Evolutionary conservation across 768 basidiomycete genomes (phyloP), one percentile per base, ranked within the genome.

Genomic region (Austroboletus eburneus): DNA sequence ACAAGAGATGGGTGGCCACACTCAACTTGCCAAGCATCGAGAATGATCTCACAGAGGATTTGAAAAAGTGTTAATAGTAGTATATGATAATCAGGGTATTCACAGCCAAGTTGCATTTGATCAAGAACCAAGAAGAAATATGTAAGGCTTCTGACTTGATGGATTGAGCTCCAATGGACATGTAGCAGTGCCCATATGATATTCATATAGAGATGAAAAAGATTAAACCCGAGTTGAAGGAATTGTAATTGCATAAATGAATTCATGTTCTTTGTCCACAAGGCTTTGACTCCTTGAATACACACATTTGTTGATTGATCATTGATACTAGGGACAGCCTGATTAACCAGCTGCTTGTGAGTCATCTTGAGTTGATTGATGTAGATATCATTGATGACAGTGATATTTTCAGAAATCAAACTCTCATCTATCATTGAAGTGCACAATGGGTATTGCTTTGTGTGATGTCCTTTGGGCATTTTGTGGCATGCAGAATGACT

Each of bases 21-120:
- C 18, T 62, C 55, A 7, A 16, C 41, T 2, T 9, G n/a, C 70
- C 69, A 72, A 0, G 63, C 63, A 50, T 66, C 55, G 0, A 72
- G 51, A 1, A 72, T 29, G 1, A 69, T 25, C 0, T 68, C 71
- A 5, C 57, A 55, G 2, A 69, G 53, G 7, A 72, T 65, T 30
- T 72, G 68, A 7, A 45, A 9, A 1, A 57, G 45, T 1, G 39
- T 49, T 1, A 42, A 9, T 0, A 66, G 34, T 1, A 70, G 54
- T 0, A 67, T 60, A 22, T 71, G 64, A 22, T 68, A 72, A 42
- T 72, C 61, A 0, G 69, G 69, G 3, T 70, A 59, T 18, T 68
- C 52, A 1, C 51, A 42, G 5, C 59, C 62, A 5, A 72, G 59
- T 0, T 61, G 22, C 2, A 48, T 41, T 3, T 21, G 47, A 24